Percentiles rank a stretch among this genome's conserved stretches.
These are phyloP conservation scores for Leucocoprinus birnbaumii DNA, from an alignment of 768 basidiomycete species.

Conservation along the genomic window DNA sequence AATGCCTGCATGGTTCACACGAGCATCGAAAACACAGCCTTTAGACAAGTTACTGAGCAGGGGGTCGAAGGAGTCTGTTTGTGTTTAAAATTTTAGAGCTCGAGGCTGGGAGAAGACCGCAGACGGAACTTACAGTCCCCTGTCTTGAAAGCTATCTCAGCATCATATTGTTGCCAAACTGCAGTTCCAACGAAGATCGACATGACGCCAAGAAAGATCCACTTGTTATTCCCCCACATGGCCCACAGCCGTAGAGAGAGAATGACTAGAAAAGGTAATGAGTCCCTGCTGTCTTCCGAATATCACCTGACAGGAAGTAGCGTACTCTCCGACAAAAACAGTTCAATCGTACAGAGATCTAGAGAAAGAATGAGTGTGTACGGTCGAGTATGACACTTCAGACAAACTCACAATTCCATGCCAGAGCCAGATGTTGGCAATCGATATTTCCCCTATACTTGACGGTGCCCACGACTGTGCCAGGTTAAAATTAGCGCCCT, in stretches of 20 bases:
- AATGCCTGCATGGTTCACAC: not conserved
- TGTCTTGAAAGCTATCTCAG: not conserved
- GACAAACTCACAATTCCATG: not conserved
- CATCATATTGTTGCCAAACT: not conserved
- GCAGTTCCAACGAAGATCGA: not conserved
- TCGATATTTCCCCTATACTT: no score
- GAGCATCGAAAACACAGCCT: not conserved
- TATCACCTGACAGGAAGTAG: no score
- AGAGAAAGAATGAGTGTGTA: not conserved
- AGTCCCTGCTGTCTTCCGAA: not conserved
- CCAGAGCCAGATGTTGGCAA: not conserved
- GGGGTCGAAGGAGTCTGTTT: not conserved
- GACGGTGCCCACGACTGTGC: not conserved
- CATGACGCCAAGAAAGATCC: not conserved
- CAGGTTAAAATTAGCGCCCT: no score
- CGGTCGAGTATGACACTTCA: no score
- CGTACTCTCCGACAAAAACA: not conserved
- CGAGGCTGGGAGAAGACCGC: not conserved
- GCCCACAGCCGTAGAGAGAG: not conserved
- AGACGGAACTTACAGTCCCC: not conserved
- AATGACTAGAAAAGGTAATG: not conserved
- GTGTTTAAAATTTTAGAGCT: not conserved
- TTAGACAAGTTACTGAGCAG: not conserved
- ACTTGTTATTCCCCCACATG: not conserved
- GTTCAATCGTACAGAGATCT: not conserved